Evolutionary conservation across 164 flowering plant species (phyloP), one percentile per base, ranked within the genome.

Genomic region (Stephania japonica): DNA sequence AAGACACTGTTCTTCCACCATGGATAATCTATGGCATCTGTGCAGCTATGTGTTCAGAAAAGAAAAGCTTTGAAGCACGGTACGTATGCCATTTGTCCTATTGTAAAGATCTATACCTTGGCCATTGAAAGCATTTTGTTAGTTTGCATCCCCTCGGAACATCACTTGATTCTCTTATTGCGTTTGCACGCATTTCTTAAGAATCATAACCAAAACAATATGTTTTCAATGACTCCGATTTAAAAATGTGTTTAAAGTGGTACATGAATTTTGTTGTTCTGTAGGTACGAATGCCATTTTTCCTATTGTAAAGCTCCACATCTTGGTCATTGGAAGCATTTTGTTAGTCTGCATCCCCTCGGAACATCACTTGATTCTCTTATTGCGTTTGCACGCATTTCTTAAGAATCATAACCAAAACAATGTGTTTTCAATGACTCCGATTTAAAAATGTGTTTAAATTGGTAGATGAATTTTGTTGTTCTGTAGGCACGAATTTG

Each of bases 11-110:
- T 83, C 75, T 96, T 75, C 95, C 99, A 13, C 97, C 97, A 44
- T 96, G 99, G 98, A 79, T 87, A 72, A 75, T 90, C 50, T 79
- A 74, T 79, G 78, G 84, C 21, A n/a, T 93, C 53, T 93, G 95
- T 81, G 84, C 86, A 53, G 74, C 85, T 42, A 75, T 96, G 81
- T 76, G 85, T 25, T 82, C 87, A 70, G 84, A 84, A 42, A 88
- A 83, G 66, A 82, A 67, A 70, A 84, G 81, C 78, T 96, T 92
- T 77, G 96, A 91, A 72, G 93, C 92, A 49, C 87, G 99, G 99
- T 93, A 83, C 71, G 25, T 5, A 47, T 47, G 11, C 53, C 1
- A 5, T 56, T 21, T 56, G 16, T 16, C 62, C 19, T 56, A n/a
- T n/a, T 50, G 18, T 50, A 16, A 16, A 50, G 18, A 13, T 50